phyloP scores from a whole-genome alignment of 805 yeast genomes.

The Lachancea fermentati region DNA sequence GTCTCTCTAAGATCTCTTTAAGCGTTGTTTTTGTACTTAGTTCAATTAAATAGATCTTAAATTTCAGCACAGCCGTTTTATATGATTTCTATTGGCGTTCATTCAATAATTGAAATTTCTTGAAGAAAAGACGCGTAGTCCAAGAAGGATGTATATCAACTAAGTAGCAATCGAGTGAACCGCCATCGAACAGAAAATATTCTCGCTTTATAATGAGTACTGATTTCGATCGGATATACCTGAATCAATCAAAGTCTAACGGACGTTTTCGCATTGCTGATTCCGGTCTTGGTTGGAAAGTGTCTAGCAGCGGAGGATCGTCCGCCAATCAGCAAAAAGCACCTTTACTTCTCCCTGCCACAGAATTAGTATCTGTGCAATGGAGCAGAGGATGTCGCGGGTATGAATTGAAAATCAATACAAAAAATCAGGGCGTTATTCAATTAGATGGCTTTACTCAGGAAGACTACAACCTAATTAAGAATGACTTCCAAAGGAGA shows the following conservation, averaged over 20 bases:
- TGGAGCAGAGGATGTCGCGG: conserved; percentile 97
- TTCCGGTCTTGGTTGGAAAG: conserved; percentile 98
- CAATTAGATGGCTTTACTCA: conserved; percentile 88
- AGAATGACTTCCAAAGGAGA: conserved; percentile 75
- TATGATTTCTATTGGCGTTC: too few species aligned
- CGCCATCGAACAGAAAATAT: too few species aligned
- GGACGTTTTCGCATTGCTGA: conserved; percentile 95
- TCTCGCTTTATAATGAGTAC: conserved; percentile 32
- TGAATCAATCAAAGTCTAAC: conserved; percentile 74
- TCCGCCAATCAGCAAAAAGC: conserved; percentile 45
- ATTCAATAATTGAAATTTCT: too few species aligned
- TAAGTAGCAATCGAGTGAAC: too few species aligned
- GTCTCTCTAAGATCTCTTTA: conserved; percentile 10
- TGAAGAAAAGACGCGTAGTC: too few species aligned
- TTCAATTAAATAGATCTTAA: too few species aligned
- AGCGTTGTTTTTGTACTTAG: too few species aligned
- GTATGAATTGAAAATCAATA: conserved; percentile 80
- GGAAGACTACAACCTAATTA: conserved; percentile 74
- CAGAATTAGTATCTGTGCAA: conserved; percentile 68
- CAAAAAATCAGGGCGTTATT: conserved; percentile 81
- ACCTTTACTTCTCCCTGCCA: conserved; percentile 86
- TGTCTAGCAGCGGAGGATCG: conserved; percentile 38
- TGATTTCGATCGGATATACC: conserved; percentile 86
- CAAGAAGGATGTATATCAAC: too few species aligned
- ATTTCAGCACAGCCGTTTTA: too few species aligned